Conservation (phyloP, 805 yeast species). For the Ogataea salicorniae region DNA sequence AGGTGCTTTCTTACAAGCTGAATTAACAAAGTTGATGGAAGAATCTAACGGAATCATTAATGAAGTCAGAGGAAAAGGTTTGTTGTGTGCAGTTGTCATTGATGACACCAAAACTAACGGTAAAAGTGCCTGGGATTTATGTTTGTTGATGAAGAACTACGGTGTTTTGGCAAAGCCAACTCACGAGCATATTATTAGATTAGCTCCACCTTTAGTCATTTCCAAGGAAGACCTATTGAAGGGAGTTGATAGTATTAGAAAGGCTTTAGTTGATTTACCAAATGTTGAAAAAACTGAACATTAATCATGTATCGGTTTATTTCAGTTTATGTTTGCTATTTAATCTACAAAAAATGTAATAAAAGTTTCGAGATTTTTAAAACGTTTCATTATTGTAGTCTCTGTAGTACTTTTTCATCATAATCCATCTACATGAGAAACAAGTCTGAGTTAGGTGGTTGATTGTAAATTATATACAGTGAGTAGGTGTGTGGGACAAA, state of each 20-base stretch:
- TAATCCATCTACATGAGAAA: too few relatives aligned
- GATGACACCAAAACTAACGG: slow-evolving; percentile 81
- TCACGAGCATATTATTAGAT: slow-evolving; percentile 89
- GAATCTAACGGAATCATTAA: slow-evolving; percentile 50
- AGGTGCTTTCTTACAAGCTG: slow-evolving; percentile 64
- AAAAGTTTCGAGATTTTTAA: background rate
- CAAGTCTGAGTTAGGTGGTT: too few relatives aligned
- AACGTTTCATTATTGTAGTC: too few relatives aligned
- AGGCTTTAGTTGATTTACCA: slow-evolving; percentile 53
- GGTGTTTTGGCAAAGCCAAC: slow-evolving; percentile 97
- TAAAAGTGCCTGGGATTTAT: slow-evolving; percentile 93
- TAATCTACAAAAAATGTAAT: background rate
- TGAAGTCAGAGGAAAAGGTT: slow-evolving; percentile 79
- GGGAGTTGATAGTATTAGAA: slow-evolving; percentile 72
- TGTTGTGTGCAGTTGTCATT: slow-evolving; percentile 85
- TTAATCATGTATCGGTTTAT: slow-evolving; percentile 1
- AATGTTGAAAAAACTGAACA: slow-evolving; percentile 44
- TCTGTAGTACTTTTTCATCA: too few relatives aligned
- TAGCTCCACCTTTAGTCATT: slow-evolving; percentile 94
- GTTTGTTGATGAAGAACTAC: slow-evolving; percentile 78
- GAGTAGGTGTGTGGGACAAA: too few relatives aligned
- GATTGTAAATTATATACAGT: too few relatives aligned
- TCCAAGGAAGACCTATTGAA: slow-evolving; percentile 77
- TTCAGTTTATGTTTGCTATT: background rate
- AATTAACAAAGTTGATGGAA: slow-evolving; percentile 48